phyloP scores from a whole-genome alignment of 352 stramenopile species.

The Plasmopara muralis region DNA sequence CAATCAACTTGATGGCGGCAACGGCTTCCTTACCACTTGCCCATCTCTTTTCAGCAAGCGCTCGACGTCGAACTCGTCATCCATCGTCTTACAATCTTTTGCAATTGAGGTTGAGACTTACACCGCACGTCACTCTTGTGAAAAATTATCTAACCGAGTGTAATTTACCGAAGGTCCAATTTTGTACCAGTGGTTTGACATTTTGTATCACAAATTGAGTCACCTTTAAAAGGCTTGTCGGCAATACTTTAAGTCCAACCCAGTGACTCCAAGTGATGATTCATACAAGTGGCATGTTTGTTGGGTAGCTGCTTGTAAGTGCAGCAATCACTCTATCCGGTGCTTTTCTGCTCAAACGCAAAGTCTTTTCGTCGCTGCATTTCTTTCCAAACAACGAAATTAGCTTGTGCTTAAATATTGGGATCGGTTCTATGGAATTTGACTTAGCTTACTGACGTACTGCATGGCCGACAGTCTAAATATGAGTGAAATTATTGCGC shows the following conservation, averaged over 20 bases:
- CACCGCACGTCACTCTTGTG: no score
- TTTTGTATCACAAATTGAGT: no score
- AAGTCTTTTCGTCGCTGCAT: constrained; percentile 61
- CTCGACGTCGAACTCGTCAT: no score
- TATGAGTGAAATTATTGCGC: constrained; percentile 88
- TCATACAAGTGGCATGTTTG: constrained; percentile 69
- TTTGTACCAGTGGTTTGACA: constrained; percentile 89
- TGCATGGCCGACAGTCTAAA: constrained; percentile 73
- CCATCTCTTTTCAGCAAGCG: no score
- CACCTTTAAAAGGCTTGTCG: constrained; percentile 81
- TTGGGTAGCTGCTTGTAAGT: constrained; percentile 66
- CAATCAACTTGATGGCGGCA: no score
- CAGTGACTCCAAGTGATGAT: constrained; percentile 57
- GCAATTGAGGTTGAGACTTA: no score
- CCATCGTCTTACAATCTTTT: no score
- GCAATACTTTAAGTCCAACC: constrained; percentile 53
- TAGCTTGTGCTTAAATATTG: constrained; percentile 70
- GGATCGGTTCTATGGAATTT: no score
- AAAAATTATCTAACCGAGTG: no score
- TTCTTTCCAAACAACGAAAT: constrained; percentile 83
- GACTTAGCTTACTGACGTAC: constrained; percentile 81
- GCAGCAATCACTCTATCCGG: constrained; percentile 60
- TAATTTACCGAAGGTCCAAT: no score
- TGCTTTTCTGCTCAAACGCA: constrained; percentile 74
- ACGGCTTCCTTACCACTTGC: no score